These are phyloP conservation scores for Phytophthora sansomeana DNA, from an alignment of 352 stramenopile genomes.

Conservation along the genomic window DNA sequence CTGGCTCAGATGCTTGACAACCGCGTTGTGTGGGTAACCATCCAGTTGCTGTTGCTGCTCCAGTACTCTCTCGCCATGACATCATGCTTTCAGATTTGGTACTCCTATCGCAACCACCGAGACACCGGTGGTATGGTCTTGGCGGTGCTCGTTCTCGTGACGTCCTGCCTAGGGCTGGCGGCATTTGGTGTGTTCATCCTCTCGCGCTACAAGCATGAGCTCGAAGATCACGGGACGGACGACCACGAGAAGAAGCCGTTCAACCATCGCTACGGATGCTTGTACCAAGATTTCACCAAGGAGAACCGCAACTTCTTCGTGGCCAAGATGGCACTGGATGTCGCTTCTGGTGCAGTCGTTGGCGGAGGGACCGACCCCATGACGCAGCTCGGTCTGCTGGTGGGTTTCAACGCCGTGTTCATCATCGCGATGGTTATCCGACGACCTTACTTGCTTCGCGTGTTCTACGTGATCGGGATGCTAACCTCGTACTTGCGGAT, in stretches of 20 bases:
- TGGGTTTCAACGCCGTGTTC: slow-evolving; percentile 50
- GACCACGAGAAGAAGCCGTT: slow-evolving; percentile 53
- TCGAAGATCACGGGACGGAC: slow-evolving; percentile 46
- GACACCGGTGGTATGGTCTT: slow-evolving; percentile 35
- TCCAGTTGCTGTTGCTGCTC: slow-evolving; percentile 49
- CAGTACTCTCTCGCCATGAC: slow-evolving; percentile 62
- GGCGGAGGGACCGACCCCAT: slow-evolving; percentile 43
- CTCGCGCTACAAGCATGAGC: slow-evolving; percentile 43
- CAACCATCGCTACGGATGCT: slow-evolving; percentile 52
- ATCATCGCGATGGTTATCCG: slow-evolving; percentile 49
- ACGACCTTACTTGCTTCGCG: slow-evolving; percentile 48
- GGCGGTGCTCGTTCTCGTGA: slow-evolving; percentile 40
- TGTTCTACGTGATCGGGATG: slow-evolving; percentile 52
- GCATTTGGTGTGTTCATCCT: slow-evolving; percentile 54
- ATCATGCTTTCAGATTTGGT: slow-evolving; percentile 59
- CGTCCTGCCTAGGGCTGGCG: slow-evolving; percentile 43
- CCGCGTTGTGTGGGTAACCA: slow-evolving; percentile 47
- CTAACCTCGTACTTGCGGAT: slow-evolving; percentile 53
- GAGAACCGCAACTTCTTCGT: slow-evolving; percentile 64
- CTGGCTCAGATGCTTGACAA: slow-evolving; percentile 43
- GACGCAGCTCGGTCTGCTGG: slow-evolving; percentile 49
- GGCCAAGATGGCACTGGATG: slow-evolving; percentile 49
- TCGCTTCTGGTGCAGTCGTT: slow-evolving; percentile 48
- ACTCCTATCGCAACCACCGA: slow-evolving; percentile 19
- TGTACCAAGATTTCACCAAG: slow-evolving; percentile 61